Evolutionary conservation across 2,329 filamentous ascomycete species (phyloP), one percentile per base, ranked within the genome.

Genomic region (Fusarium sp.): DNA sequence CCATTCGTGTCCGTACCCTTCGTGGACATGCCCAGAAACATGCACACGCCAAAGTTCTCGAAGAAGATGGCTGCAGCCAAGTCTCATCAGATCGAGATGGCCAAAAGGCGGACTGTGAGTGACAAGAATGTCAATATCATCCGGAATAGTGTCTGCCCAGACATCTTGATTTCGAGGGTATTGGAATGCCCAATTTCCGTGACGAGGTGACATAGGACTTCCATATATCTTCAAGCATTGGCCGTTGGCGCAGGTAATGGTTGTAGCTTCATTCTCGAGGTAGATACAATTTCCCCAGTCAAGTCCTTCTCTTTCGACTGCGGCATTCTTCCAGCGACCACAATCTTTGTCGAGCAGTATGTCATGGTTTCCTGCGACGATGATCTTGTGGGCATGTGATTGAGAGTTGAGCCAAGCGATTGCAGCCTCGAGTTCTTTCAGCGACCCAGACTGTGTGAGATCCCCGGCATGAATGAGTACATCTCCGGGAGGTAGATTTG

Each of bases 21-120:
- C 86, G 75, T 93, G 90, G 21, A 91, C 85, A 77, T 93, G 85
- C 43, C 93, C 78, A 54, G 80, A 79, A 4, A 91, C 91, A 24
- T 86, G 82, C 3, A 88, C 82, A 4, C 83, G 79, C 81, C 84
- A 85, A 26, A 92, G 75, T 4, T 84, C 82, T 49, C 79, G 76
- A 8, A 84, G 77, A 0, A 83, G 65, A 38, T 74, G 57, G 12
- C 48, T 8, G 33, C 78, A 81, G 2, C 80, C 78, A 33, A 74
- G 68, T 1, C 71, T 73, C 18, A 77, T 74, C 10, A 79, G 68
- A 65, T 82, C 81, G 11, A 82, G 71, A 57, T 83, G 79, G 3
- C 64, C 75, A 24, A 68, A 66, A 2, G 81, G 79, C 6, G 81
- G 80, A 1, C 74, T 73, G 58, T 83, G 81, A 6, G 81, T 83